Evolutionary conservation across 768 basidiomycete genomes (phyloP), one percentile per base, ranked within the genome.

Genomic region (Artomyces pyxidatus): DNA sequence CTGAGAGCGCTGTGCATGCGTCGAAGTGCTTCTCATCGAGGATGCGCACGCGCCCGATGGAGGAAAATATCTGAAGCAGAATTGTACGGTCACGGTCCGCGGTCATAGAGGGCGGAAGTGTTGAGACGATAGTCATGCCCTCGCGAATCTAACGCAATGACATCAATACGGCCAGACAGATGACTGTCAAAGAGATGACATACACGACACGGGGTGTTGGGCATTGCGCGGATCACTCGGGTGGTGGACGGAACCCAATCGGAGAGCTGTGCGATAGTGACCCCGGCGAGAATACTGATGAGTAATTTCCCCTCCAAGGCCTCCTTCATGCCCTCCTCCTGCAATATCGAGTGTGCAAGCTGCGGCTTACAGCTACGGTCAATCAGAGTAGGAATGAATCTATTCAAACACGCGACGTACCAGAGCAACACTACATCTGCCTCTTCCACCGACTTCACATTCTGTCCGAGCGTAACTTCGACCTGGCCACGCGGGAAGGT

Each of bases 21-120:
- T 99, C 95, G 59, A 99, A 99, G 65, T 98, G 88, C 65, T 94
- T 97, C 67, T 99, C 96, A 45, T 97, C 95, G 28, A 99, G 77
- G 75, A 96, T 93, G 16, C 92, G 84, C 65, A 91, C 95, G 23
- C 88, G 81, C 35, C 96, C 96, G 60, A 97, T 95, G 29, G 96
- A 94, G 17, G 90, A 92, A 75, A 99, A 98, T 57, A 99, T 93
- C 60, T 89, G 88, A 49, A 89, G 73, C 59, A 96, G 84, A 57
- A 94, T 84, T 9, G 70, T 66, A 42, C 76, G 77, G 63, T 90
- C 80, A 10, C 75, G 70, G 32, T 81, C 81, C n/a, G 72, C 64
- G 37, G 75, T 64, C 17, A 68, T 58, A 28, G 75, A 74, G 3
- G 68, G 58, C 4, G 80, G 78, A 32, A 95, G 73, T 12, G 77